Evolutionary conservation across 192 early-diverging fungal genomes (phyloP), one percentile per base, ranked within the genome.

Genomic region (Umbelopsis vinacea): DNA sequence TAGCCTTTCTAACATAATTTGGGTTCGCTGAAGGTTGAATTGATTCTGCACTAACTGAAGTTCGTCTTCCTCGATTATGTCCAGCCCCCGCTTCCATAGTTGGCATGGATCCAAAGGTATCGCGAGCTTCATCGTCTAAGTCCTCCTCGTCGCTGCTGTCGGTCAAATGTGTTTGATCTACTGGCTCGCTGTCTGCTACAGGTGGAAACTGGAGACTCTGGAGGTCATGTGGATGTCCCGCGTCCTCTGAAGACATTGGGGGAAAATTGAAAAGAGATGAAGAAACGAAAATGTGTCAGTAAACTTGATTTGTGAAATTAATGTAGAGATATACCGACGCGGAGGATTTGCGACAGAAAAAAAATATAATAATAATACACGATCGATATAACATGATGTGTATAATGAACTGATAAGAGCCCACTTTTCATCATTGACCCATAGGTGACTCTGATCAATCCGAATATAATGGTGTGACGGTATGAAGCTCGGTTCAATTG

Each of bases 1-100:
- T 90, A 69, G 95, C 89, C 53, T 89, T 86, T 79, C 95, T 95
- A 40, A 90, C 88, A 79, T 89, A 98, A 52, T 90, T 86, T 70
- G 91, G 91, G 63, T 89, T 88, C 55, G 87, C 84, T 37, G 92
- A 90, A 19, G 97, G 97, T 22, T 94, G 92, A 93, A 98, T 97
- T 52, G 95, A 96, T 81, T 99, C 96, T 45, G 97, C 96, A 55
- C 90, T 92, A 74, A 98, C 96, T 21, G 96, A 97, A 35, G 95
- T 94, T 52, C 97, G 93, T 48, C 96, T 92, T 11, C 92, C 94
- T 22, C 93, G 89, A 82, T 96, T 95, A 74, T 93, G 89, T 54
- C 86, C 80, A 33, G 88, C 85, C n/a, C 85, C 81, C 14, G 71
- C 69, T 10, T 69, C 57, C 52, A 76, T 21, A 33, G 69, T 26